Percentiles rank a stretch among this genome's conserved stretches.
Evolutionary conservation across 2,329 filamentous ascomycete genomes (phyloP).

Genomic region (Monilinia fructicola): DNA sequence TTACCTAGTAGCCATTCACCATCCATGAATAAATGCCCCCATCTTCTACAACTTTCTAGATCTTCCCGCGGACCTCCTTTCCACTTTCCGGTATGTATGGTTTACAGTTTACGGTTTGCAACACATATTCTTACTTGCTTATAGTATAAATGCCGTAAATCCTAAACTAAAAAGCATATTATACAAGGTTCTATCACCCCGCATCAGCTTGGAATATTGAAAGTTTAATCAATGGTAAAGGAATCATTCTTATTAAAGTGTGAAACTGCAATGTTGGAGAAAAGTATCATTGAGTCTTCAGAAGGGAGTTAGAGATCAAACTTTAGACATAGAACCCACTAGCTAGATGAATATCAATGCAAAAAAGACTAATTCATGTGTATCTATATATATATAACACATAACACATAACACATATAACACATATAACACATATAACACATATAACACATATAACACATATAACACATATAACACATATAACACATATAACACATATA

Average conservation of each 20-base stretch:
- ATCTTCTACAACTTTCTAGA: not conserved
- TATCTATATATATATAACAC: too few species aligned
- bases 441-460: too few species aligned
- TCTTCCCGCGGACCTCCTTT: constrained; percentile 1
- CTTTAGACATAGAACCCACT: not conserved
- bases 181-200: constrained; percentile 3
- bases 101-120: not conserved
- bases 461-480: too few species aligned
- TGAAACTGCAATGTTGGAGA: constrained; percentile 8
- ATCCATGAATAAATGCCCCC: not conserved
- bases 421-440: too few species aligned
- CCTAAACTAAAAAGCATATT: not conserved
- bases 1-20: not conserved
- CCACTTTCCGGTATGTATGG: not conserved
- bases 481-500: too few species aligned
- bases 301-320: not conserved
- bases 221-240: not conserved
- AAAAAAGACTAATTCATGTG: too few species aligned
- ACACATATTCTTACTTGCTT: not conserved
- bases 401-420: too few species aligned
- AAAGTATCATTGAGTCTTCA: not conserved
- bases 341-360: not conserved
- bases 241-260: not conserved
- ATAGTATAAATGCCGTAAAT: not conserved
- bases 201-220: not conserved